phyloP scores from a whole-genome alignment of 2,329 filamentous ascomycete genomes.

The Exophiala sideris region DNA sequence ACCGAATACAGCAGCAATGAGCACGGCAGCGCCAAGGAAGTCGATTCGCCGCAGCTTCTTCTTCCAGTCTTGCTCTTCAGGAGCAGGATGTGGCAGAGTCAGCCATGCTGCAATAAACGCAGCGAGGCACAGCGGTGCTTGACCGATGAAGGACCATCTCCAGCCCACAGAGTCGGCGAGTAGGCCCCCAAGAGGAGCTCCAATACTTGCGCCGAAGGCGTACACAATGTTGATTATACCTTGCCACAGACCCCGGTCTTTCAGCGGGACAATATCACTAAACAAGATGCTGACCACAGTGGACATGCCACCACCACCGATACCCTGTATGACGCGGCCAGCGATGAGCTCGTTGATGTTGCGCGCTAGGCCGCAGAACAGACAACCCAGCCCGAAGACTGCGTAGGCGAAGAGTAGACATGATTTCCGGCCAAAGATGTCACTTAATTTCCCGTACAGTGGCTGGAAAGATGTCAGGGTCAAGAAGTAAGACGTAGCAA shows the following conservation, averaged over 20 bases:
- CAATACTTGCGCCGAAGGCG: slow-evolving; percentile 35
- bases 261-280: slow-evolving; percentile 46
- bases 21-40: slow-evolving; percentile 66
- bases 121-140: slow-evolving; percentile 64
- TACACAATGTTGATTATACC: slow-evolving; percentile 25
- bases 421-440: slow-evolving; percentile 44
- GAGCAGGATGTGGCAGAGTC: slow-evolving; percentile 59
- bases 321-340: slow-evolving; percentile 41
- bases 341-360: slow-evolving; percentile 37
- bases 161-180: slow-evolving; percentile 63
- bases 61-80: slow-evolving; percentile 60
- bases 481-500: slow-evolving; percentile 68
- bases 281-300: slow-evolving; percentile 48
- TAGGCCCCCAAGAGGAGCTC: slow-evolving; percentile 58
- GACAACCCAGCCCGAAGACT: slow-evolving; percentile 39
- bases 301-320: slow-evolving; percentile 45
- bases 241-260: slow-evolving; percentile 48
- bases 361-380: slow-evolving; percentile 38
- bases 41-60: slow-evolving; percentile 66
- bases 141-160: slow-evolving; percentile 68
- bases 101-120: slow-evolving; percentile 63
- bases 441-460: slow-evolving; percentile 44
- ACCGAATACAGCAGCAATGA: slow-evolving; percentile 64
- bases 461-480: slow-evolving; percentile 56
- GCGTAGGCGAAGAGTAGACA: slow-evolving; percentile 40